Conservation (phyloP, 768 basidiomycete genomes). For the Clitopilus passeckerianus region DNA sequence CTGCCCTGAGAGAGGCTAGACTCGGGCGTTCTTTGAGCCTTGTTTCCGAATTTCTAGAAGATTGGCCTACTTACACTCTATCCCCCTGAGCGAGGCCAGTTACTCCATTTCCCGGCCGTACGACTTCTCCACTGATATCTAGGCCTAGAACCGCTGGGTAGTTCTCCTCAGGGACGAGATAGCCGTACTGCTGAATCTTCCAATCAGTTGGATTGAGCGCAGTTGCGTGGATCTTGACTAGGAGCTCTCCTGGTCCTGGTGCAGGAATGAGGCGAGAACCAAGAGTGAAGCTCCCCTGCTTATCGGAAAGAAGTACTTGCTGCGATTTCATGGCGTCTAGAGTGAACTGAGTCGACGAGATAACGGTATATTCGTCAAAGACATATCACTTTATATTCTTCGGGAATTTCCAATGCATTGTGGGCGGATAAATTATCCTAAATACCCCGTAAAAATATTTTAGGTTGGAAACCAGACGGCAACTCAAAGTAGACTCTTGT, state of each 20-base stretch:
- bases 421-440: too few species aligned
- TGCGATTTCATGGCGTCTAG: slow-evolving; percentile 7
- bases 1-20: neutral
- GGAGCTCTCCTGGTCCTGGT: slow-evolving; percentile 42
- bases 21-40: too few species aligned
- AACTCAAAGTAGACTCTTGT: too few species aligned
- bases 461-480: too few species aligned
- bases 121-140: slow-evolving; percentile 46
- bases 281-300: slow-evolving; percentile 23
- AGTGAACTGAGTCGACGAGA: too few species aligned
- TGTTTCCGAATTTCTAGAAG: too few species aligned
- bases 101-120: slow-evolving; percentile 44
- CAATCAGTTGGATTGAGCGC: slow-evolving; percentile 52
- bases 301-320: slow-evolving; percentile 19
- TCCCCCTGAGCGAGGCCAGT: slow-evolving; percentile 43
- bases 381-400: too few species aligned
- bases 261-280: slow-evolving; percentile 26
- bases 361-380: too few species aligned
- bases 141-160: slow-evolving; percentile 43
- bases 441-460: too few species aligned
- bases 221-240: slow-evolving; percentile 41
- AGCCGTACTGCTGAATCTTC: slow-evolving; percentile 38
- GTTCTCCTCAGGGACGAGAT: slow-evolving; percentile 23
- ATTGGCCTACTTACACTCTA: slow-evolving; percentile 32
- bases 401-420: too few species aligned